These are phyloP conservation scores for Rhipidocladum racemiflorum DNA, from an alignment of 176 grass and related monocot genomes.

Conservation along the genomic window DNA sequence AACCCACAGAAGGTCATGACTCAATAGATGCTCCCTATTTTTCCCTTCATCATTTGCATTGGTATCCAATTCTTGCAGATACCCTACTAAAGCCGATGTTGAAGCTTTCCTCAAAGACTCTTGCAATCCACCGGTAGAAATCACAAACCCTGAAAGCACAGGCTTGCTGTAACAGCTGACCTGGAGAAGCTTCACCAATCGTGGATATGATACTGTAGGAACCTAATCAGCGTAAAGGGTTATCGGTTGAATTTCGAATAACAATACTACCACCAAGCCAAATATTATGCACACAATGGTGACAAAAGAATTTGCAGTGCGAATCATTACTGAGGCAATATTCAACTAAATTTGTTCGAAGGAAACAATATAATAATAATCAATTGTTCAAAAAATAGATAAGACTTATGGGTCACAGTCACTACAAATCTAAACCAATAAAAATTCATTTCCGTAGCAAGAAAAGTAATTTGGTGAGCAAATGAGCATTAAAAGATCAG, in stretches of 20 bases:
- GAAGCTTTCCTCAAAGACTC: conserved; percentile 79
- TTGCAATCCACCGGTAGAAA: conserved; percentile 93
- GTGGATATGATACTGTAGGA: conserved; percentile 78
- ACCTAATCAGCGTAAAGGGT: conserved; percentile 41
- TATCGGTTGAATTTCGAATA: conserved; percentile 7
- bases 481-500: conserved; percentile 4
- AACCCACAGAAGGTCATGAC: conserved; percentile 76
- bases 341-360: neutral
- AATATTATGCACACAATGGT: conserved; percentile 6
- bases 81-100: conserved; percentile 66
- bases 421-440: neutral
- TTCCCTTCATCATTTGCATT: conserved; percentile 47
- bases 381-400: neutral
- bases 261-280: neutral
- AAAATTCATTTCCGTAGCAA: conserved; percentile 14
- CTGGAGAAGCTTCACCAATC: conserved; percentile 78
- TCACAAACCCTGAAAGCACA: conserved; percentile 90
- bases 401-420: neutral
- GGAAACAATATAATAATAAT: neutral
- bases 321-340: conserved; percentile 25
- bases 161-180: conserved; percentile 63
- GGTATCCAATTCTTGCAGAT: conserved; percentile 55
- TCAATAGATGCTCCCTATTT: conserved; percentile 58
- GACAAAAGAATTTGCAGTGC: neutral
- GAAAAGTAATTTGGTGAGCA: neutral